Base-by-base conservation (phyloP, 768 basidiomycete genomes). In the Phlegmacium glaucopus region DNA sequence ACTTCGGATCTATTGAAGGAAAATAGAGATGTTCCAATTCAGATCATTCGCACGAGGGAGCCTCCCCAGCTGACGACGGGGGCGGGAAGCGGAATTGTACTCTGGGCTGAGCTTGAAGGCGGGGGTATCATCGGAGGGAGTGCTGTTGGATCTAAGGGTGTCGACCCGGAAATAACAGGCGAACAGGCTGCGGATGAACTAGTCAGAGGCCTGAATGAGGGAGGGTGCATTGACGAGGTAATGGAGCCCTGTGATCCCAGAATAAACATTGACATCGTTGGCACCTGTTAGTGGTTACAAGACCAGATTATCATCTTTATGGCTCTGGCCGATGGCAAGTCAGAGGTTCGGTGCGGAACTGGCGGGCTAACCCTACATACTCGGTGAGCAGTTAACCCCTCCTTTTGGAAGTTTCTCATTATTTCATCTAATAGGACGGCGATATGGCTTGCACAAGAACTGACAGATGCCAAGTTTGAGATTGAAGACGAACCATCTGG, bases 221-320 rank as follows among this genome's bases (percentile, higher is more conserved):
- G 74, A 6, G 87, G 86, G 25, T 87, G 84, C 53, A 82, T 90
- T 1, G 89, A 91, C 51, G 88, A 87, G 74, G 82, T 79, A 18
- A 26, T 61, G 51, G 22, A 12, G 15, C 22, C 9, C 27, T 42
- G 42, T 12, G 15, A 40, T 18, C 28, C 32, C 39, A 10, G 22
- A 22, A 22, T 22, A 22, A 22, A 22, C 22, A 22, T 22, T 22
- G 22, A 22, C 22, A 22, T 48, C 29, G 16, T 8, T 11, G 16
- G 22, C 29, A 39, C 13, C 36, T 9, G 42, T 41, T 41, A 73
- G 69, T 72, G 69, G 68, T 54, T 74, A 13, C 72, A 88, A 72
- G 89, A 91, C 61, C 88, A 90, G 58, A 82, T 90, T 15, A 80
- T 90, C 39, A 77, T 90, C 30, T 83, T 88, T 58, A 78, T 90